phyloP scores from a whole-genome alignment of 108 stramenopile species.

The Skeletonema marinoi region DNA sequence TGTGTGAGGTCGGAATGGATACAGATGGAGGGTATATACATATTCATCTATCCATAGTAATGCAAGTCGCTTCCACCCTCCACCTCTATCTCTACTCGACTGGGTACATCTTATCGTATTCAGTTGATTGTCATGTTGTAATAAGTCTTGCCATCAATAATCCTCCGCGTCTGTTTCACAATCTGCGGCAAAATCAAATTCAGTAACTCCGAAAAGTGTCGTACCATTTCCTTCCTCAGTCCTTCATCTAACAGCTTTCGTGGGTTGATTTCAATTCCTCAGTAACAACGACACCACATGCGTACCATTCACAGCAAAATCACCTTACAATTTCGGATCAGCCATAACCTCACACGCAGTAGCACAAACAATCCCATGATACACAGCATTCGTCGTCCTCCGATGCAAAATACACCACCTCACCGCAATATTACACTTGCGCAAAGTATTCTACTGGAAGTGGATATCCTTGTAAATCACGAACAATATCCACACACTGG shows the following conservation, averaged over 20 bases:
- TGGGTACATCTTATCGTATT: too few species aligned
- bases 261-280: slow-evolving; percentile 61
- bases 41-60: too few species aligned
- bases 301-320: slow-evolving; percentile 34
- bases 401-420: slow-evolving; percentile 78
- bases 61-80: too few species aligned
- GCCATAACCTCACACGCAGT: slow-evolving; percentile 12
- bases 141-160: too few species aligned
- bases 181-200: slow-evolving; percentile 52
- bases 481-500: slow-evolving; percentile 65
- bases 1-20: too few species aligned
- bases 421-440: slow-evolving; percentile 54
- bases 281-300: slow-evolving; percentile 59
- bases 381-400: slow-evolving; percentile 10
- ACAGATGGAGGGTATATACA: too few species aligned
- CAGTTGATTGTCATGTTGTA: too few species aligned
- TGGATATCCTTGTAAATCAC: slow-evolving; percentile 68
- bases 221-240: slow-evolving; percentile 61
- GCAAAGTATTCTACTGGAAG: slow-evolving; percentile 23
- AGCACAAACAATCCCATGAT: slow-evolving; percentile 33
- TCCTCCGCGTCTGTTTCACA: slow-evolving; percentile 37
- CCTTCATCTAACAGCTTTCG: slow-evolving; percentile 62
- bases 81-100: too few species aligned
- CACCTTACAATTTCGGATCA: slow-evolving; percentile 39
- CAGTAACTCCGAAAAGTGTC: slow-evolving; percentile 47